These are phyloP conservation scores for Coniochaeta prunicola DNA, from an alignment of 2,329 filamentous ascomycete species.

Conservation along the genomic window DNA sequence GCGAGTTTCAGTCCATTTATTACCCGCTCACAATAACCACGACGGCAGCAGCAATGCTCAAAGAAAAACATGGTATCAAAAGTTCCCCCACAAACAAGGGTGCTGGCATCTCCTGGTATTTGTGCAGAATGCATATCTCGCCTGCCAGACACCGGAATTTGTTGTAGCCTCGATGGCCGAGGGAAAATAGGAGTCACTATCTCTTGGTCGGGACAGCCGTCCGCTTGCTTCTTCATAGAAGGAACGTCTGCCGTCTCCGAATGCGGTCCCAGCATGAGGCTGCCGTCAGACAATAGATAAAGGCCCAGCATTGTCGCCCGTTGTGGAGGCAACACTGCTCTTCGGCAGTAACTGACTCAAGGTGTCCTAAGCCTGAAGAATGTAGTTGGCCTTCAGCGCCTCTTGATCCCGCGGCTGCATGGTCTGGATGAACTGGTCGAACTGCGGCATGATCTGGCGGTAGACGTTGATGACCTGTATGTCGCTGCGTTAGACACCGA, in stretches of 20 bases:
- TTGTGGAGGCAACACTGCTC: not conserved
- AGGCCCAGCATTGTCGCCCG: not conserved
- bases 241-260: not conserved
- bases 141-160: not conserved
- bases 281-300: not conserved
- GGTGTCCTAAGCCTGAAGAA: conserved; percentile 17
- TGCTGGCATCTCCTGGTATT: not conserved
- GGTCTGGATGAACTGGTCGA: conserved; percentile 45
- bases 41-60: not conserved
- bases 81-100: not conserved
- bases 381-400: conserved; percentile 40
- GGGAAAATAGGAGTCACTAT: not conserved
- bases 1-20: not conserved
- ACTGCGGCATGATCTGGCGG: conserved; percentile 52
- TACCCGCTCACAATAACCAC: not conserved
- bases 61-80: not conserved
- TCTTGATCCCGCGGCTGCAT: conserved; percentile 43
- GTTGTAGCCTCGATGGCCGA: not conserved
- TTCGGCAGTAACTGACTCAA: not conserved
- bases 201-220: not conserved
- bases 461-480: conserved; percentile 45
- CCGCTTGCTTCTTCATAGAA: not conserved
- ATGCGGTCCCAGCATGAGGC: not conserved
- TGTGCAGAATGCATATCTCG: not conserved
- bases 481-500: too few relatives aligned